Evolutionary conservation across 306 rosid species (phyloP).

Genomic region (Vicia villosa): DNA sequence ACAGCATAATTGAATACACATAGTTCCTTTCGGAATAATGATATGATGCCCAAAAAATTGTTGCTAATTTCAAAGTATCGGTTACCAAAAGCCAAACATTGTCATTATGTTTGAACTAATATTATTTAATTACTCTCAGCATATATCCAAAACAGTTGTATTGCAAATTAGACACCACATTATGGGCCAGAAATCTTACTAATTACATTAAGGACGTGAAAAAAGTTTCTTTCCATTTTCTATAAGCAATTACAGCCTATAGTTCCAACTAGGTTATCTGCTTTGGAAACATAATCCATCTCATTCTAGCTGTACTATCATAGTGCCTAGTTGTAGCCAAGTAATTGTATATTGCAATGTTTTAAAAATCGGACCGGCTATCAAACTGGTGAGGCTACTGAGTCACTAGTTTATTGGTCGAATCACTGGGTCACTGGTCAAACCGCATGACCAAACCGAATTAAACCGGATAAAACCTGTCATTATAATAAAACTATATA

Average conservation of each 20-base stretch:
- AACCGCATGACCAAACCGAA: too few species aligned
- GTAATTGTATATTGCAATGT: constrained; percentile 3
- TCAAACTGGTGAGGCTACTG: too few species aligned
- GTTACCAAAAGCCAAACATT: constrained; percentile 25
- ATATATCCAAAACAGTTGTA: constrained; percentile 8
- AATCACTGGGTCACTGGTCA: too few species aligned
- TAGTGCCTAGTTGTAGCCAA: constrained; percentile 24
- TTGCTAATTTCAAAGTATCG: too few species aligned
- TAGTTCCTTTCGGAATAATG: too few species aligned
- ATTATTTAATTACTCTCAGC: constrained; percentile 13
- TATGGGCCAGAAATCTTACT: constrained; percentile 21
- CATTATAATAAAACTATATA: too few species aligned
- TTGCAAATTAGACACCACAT: constrained; percentile 2
- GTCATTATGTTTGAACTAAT: constrained; percentile 11
- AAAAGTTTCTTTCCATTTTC: constrained; percentile 25
- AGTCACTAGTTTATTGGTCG: too few species aligned
- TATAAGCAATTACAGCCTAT: constrained; percentile 35
- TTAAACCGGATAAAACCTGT: too few species aligned
- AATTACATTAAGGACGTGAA: not conserved
- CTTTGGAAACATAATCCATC: constrained; percentile 32
- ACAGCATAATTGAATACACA: too few species aligned
- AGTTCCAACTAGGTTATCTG: constrained; percentile 24
- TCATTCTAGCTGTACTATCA: constrained; percentile 43
- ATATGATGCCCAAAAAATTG: too few species aligned
- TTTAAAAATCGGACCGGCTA: too few species aligned